Conservation (phyloP, 768 basidiomycete genomes). For the Tylopilus intermedius region DNA sequence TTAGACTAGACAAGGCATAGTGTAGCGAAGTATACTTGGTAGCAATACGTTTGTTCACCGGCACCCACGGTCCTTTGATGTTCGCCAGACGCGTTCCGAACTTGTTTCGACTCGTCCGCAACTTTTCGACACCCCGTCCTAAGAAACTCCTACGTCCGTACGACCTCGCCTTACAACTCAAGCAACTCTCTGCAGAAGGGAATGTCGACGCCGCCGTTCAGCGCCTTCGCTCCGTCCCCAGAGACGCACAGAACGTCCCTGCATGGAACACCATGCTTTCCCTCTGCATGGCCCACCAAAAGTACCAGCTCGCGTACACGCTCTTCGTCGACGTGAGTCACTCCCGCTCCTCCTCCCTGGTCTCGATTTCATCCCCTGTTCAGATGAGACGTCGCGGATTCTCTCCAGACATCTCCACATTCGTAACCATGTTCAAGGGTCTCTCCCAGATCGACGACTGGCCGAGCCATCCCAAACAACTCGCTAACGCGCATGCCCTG, state of each 20-base stretch:
- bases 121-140: constrained; percentile 7
- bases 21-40: not conserved
- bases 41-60: not conserved
- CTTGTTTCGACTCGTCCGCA: constrained; percentile 2
- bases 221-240: constrained; percentile 63
- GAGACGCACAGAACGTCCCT: constrained; percentile 66
- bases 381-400: constrained; percentile 87
- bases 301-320: constrained; percentile 56
- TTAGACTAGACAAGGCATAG: constrained; percentile 41
- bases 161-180: constrained; percentile 54
- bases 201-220: constrained; percentile 59
- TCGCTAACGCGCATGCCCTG: constrained; percentile 54
- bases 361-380: constrained; percentile 1
- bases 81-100: constrained; percentile 7
- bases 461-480: constrained; percentile 53
- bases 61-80: constrained; percentile 14
- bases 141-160: constrained; percentile 52
- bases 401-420: constrained; percentile 62
- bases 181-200: constrained; percentile 49
- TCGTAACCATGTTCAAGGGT: constrained; percentile 63
- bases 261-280: constrained; percentile 81
- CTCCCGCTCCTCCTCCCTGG: constrained; percentile 10
- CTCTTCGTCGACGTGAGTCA: constrained; percentile 63
- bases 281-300: constrained; percentile 52
- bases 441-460: constrained; percentile 60